Base-by-base conservation (phyloP, 352 stramenopile species). In the Aphanomyces stellatus region DNA sequence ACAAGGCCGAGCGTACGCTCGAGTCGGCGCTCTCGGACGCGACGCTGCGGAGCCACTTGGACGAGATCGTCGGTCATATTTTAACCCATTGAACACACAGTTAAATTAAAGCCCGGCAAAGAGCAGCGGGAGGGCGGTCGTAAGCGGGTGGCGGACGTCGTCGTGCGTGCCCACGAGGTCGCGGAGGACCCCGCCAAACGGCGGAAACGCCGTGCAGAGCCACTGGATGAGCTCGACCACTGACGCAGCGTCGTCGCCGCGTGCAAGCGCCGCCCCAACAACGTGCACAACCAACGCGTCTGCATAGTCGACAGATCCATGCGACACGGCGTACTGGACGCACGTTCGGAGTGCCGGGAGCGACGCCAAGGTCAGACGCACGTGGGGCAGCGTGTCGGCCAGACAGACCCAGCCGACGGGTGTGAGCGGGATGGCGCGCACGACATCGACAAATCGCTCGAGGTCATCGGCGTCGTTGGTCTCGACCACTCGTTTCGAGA, bases 41-140 rank as follows among this genome's bases (percentile, higher is more conserved):
- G 6, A 57, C 19, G 11, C n/a, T 57, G 4, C 49, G 49, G 4
- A 57, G 7, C 22, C 49, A 57, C 30, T 37, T 57, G 25, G 49
- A 57, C 30, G 49, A 57, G 11, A 57, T 57, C 49, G 49, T 57
- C 30, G 49, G 49, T 17, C 49, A 57, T 35, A 57, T 57, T n/a
- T 57, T 57, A 24, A 57, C 22, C 27, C 49, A 57, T 57, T 57
- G 25, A 57, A 40, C 22, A 35, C 13, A n/a, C 11, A 35, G 49
- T 57, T 57, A n/a, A 37, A 33, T 57, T 28, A 57, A 34, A 7
- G 49, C 49, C 8, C 15, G 30, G 49, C 49, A 57, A 57, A 57
- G 22, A 57, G 46, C 17, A 53, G 19, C 19, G 46, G 17, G 19
- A 22, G 10, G 19, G 1, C 10, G 19, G 8, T 22, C 10, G 13